Evolutionary conservation across 306 rosid genomes (phyloP).

Genomic region (Malus sieversii): DNA sequence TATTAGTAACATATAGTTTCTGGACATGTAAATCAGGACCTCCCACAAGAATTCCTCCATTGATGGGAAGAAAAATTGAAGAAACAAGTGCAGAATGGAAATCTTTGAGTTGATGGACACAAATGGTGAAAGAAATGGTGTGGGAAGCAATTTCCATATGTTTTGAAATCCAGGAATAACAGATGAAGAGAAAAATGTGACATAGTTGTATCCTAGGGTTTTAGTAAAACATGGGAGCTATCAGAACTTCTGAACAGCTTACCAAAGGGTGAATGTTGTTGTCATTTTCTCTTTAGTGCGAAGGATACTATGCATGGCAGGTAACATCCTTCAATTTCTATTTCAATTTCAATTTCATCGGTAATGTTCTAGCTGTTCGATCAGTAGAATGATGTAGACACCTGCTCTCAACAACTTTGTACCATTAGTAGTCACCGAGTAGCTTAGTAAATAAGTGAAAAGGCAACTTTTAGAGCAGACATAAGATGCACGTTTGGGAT

Average conservation of each 20-base stretch:
- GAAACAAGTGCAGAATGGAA: not conserved
- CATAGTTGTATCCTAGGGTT: not conserved
- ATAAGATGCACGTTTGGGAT: not conserved
- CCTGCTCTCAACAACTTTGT: not conserved
- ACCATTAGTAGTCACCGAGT: not conserved
- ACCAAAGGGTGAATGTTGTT: not conserved
- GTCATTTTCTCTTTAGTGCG: not conserved
- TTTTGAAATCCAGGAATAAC: not conserved
- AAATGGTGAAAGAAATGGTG: not conserved
- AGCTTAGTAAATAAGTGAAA: not conserved
- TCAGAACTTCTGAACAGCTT: not conserved
- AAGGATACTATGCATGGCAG: not conserved
- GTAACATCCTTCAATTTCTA: not conserved
- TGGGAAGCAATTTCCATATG: not conserved
- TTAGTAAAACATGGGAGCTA: not conserved
- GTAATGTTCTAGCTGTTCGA: not conserved
- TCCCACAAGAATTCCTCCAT: not conserved
- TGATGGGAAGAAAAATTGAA: not conserved
- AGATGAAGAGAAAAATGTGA: not conserved
- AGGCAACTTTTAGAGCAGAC: not conserved
- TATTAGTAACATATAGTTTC: not conserved
- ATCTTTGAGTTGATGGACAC: not conserved
- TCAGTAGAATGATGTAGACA: not conserved
- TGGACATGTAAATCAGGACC: not conserved
- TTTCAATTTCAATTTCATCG: not conserved